Base-by-base conservation (phyloP, 164 flowering plant genomes). In the Vitis amurensis region DNA sequence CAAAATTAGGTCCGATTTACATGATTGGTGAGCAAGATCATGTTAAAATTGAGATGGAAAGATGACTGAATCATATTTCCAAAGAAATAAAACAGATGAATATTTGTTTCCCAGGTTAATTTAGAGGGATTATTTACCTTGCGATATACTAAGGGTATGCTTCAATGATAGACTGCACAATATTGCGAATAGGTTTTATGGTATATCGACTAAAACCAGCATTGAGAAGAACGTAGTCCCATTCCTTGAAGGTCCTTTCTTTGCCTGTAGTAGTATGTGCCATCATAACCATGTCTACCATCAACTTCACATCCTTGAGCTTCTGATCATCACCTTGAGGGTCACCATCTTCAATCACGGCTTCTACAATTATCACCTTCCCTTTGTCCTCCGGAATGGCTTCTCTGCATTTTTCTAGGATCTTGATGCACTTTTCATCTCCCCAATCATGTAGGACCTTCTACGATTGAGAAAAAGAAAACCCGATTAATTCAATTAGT, bases 241-340 rank as follows among this genome's bases (percentile, higher is more conserved):
- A 88, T 68, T 87, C 90, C 16, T 77, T 70, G 11, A 68, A 23
- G 19, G 83, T 88, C 73, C 93, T 79, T 62, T 88, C 91, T 77
- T 82, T 87, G 23, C 89, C 93, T 0, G 51, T 73, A 29, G 60
- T 76, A 3, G 89, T 87, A 57, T 83, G 85, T 37, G 87, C 87
- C 88, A 91, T 75, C 91, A 91, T 88, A 68, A 76, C 78, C 90
- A 91, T 79, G 72, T 91, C 97, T 1, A 89, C 70, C 78, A 76
- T 75, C 73, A 88, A 59, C 29, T 80, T 75, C 65, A 73, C 84
- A 50, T 74, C 78, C 12, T 70, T 71, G 2, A 80, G 66, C 62
- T 72, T 71, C 10, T 72, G 59, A 1, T 78, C 76, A 2, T 64
- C 66, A 0, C 65, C 78, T 55, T 66, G 6, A 4, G 5, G 44